These are phyloP conservation scores for Endoconidiophora polonica DNA, from an alignment of 2,329 filamentous ascomycete species.

Conservation along the genomic window DNA sequence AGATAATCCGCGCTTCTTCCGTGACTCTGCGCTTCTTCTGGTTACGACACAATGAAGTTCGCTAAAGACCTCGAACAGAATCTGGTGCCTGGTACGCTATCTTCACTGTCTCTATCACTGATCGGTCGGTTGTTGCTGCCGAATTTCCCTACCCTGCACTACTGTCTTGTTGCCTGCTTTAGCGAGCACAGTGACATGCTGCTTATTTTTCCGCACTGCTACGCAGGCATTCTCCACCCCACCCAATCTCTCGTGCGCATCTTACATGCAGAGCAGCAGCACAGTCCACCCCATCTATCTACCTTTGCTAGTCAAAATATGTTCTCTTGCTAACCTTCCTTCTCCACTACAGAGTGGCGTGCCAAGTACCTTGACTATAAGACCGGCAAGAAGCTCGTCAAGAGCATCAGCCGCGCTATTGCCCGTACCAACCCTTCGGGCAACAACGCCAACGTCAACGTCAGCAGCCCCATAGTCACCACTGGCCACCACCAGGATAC, in stretches of 20 bases:
- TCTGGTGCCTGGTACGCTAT: slow-evolving; percentile 53
- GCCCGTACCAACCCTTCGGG: slow-evolving; percentile 32
- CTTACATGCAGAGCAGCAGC: not conserved
- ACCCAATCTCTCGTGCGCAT: no score
- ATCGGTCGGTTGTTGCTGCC: no score
- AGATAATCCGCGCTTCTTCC: no score
- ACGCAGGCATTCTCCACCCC: no score
- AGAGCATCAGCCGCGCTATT: slow-evolving; percentile 60
- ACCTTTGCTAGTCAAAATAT: not conserved
- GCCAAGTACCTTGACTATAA: slow-evolving; percentile 93
- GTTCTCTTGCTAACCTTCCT: slow-evolving; percentile 2
- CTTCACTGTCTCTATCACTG: not conserved
- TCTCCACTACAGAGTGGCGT: slow-evolving; percentile 52
- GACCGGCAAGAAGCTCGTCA: slow-evolving; percentile 85
- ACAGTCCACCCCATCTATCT: not conserved
- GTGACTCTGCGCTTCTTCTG: not conserved
- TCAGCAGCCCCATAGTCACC: not conserved
- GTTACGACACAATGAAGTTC: slow-evolving; percentile 39
- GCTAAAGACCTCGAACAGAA: slow-evolving; percentile 71
- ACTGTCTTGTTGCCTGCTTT: not conserved
- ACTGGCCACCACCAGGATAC: not conserved
- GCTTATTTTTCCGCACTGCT: no score
- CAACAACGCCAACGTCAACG: slow-evolving; percentile 31
- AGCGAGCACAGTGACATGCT: not conserved
- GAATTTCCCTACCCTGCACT: no score